Percentiles rank a stretch among this genome's conserved stretches.
Conservation (phyloP, 1,139 yeast species). For the Yamadazyma trypodendri region DNA sequence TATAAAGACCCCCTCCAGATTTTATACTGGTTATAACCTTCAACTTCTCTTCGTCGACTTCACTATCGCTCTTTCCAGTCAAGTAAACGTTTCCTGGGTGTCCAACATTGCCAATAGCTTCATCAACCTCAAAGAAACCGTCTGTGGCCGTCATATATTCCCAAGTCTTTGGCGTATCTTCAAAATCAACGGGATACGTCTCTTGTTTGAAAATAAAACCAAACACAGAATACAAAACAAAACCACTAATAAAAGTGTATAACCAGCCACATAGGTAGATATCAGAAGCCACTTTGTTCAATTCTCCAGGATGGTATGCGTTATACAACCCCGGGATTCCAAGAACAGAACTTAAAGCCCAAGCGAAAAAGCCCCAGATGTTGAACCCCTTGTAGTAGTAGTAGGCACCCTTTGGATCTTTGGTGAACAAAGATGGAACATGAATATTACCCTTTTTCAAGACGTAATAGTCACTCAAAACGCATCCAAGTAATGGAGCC, state of each 20-base stretch:
- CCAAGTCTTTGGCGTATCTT: conserved; percentile 18
- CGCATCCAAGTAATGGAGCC: conserved; percentile 16
- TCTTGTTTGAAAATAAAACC: conserved; percentile 15
- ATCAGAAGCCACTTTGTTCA: conserved; percentile 13
- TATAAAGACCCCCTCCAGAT: conserved; percentile 13
- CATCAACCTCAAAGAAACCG: conserved; percentile 19
- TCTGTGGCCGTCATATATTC: conserved; percentile 18
- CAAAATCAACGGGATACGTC: conserved; percentile 14
- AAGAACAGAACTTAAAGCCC: conserved; percentile 14
- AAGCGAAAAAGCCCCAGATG: conserved; percentile 17
- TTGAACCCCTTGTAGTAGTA: conserved; percentile 16
- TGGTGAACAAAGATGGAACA: conserved; percentile 16
- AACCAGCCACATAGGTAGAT: conserved; percentile 17
- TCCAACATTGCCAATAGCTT: conserved; percentile 17
- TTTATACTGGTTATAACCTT: conserved; percentile 18
- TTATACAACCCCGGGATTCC: conserved; percentile 17
- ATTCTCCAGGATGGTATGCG: conserved; percentile 15
- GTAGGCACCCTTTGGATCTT: conserved; percentile 13
- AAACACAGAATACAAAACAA: conserved; percentile 13
- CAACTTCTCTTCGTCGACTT: conserved; percentile 13
- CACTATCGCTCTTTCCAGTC: conserved; percentile 9
- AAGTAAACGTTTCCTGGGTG: conserved; percentile 14
- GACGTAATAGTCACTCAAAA: conserved; percentile 15
- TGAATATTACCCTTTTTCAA: conserved; percentile 16
- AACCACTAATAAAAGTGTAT: conserved; percentile 16